A percentile compares a stretch with the other conserved stretches of the same genome.
Conservation (phyloP, 2,329 filamentous ascomycete genomes). For the Neoarthrinium moseri region DNA sequence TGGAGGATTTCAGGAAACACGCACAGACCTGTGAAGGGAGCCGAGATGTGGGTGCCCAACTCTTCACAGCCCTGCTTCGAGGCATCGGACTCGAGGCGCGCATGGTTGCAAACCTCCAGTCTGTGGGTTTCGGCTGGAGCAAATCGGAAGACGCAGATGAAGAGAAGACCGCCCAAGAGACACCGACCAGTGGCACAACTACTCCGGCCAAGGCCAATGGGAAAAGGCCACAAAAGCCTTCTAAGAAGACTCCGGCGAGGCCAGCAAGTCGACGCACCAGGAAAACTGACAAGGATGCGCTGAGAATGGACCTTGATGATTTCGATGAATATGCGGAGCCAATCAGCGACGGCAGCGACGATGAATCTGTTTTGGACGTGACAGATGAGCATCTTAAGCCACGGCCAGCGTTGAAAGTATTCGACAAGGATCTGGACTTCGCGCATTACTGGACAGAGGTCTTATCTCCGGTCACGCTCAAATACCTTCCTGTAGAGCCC, state of each 20-base stretch:
- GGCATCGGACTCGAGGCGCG: constrained; percentile 79
- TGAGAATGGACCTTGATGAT: constrained; percentile 33
- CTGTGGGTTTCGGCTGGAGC: constrained; percentile 86
- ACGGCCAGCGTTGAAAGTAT: constrained; percentile 45
- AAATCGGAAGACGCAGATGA: constrained; percentile 75
- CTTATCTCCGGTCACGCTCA: constrained; percentile 76
- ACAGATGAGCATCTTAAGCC: constrained; percentile 37
- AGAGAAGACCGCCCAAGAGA: constrained; percentile 35
- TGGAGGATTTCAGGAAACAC: constrained; percentile 66
- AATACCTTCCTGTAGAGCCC: constrained; percentile 76
- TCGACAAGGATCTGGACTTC: constrained; percentile 75
- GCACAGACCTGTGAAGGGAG: constrained; percentile 76
- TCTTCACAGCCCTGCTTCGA: constrained; percentile 83
- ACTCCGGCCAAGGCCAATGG: constrained; percentile 10
- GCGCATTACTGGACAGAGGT: constrained; percentile 95
- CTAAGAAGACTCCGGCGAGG: constrained; percentile 17
- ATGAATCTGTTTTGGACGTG: constrained; percentile 59
- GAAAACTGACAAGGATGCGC: constrained; percentile 21
- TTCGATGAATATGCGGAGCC: constrained; percentile 47
- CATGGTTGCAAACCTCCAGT: constrained; percentile 81
- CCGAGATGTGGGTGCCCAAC: constrained; percentile 81
- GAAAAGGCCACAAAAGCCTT: constrained; percentile 7
- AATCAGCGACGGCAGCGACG: constrained; percentile 52
- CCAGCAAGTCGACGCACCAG: constrained; percentile 20
- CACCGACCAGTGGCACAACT: constrained; percentile 13